A percentile compares a stretch with the other conserved stretches of the same genome.
Evolutionary conservation across 306 rosid species (phyloP).

Genomic region (Prunus mongolica): DNA sequence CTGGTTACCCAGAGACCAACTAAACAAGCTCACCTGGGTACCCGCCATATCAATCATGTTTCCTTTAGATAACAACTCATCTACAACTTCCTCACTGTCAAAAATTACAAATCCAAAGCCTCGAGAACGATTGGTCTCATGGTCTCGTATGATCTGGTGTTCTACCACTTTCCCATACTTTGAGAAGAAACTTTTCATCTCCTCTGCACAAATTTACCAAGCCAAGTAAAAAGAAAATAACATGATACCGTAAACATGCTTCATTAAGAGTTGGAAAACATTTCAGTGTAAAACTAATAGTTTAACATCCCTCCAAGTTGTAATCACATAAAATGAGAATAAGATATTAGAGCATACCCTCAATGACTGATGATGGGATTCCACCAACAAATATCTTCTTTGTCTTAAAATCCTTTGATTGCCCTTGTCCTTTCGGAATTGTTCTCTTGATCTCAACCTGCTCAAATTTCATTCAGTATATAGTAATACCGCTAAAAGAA

Average conservation of each 20-base stretch:
- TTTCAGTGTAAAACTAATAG: background rate
- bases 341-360: constrained; percentile 44
- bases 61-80: constrained; percentile 73
- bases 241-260: background rate
- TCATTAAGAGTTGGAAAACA: background rate
- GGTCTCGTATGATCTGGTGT: constrained; percentile 87
- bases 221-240: background rate
- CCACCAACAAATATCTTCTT: constrained; percentile 95
- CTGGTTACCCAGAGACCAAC: constrained; percentile 22
- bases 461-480: background rate
- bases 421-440: constrained; percentile 83
- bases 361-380: constrained; percentile 65
- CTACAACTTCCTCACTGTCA: constrained; percentile 85
- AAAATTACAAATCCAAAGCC: constrained; percentile 92
- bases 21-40: constrained; percentile 79
- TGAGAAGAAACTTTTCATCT: constrained; percentile 64
- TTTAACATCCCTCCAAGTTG: background rate
- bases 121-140: constrained; percentile 75
- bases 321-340: background rate
- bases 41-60: constrained; percentile 94
- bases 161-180: constrained; percentile 72
- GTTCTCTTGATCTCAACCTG: constrained; percentile 96
- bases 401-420: constrained; percentile 72
- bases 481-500: too few species aligned
- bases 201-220: constrained; percentile 42